These are phyloP conservation scores for Penicillium canescens DNA, from an alignment of 495 filamentous ascomycete genomes.

Conservation along the genomic window DNA sequence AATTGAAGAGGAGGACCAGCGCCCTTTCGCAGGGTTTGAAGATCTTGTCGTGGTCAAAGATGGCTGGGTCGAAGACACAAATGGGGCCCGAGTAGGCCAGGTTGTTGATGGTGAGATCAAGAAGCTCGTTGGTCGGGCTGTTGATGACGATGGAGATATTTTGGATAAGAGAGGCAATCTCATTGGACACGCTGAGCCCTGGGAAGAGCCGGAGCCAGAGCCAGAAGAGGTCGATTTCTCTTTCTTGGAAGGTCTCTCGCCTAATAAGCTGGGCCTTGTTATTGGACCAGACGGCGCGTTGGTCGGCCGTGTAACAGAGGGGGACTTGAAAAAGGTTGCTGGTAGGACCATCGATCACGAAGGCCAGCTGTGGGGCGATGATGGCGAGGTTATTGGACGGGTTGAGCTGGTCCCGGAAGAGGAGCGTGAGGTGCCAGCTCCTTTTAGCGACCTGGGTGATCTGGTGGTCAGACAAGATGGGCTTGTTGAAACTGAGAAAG, in stretches of 20 bases:
- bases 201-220: constrained; percentile 35
- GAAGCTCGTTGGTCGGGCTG: constrained; percentile 60
- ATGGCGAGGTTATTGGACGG: constrained; percentile 69
- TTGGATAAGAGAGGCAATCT: constrained; percentile 62
- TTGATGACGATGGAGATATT: constrained; percentile 67
- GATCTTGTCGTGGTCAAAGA: constrained; percentile 59
- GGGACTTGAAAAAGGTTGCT: constrained; percentile 64
- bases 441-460: constrained; percentile 73
- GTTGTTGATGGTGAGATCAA: constrained; percentile 62
- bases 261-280: constrained; percentile 82
- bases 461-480: constrained; percentile 69
- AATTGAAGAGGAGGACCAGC: constrained; percentile 61
- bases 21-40: constrained; percentile 65
- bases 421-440: constrained; percentile 69
- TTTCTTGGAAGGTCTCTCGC: constrained; percentile 60
- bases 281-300: constrained; percentile 68
- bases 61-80: constrained; percentile 60
- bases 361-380: constrained; percentile 65
- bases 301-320: constrained; percentile 68
- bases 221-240: constrained; percentile 60
- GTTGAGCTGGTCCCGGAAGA: constrained; percentile 71
- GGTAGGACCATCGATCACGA: constrained; percentile 68
- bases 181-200: constrained; percentile 58
- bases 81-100: constrained; percentile 57
- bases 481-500: constrained; percentile 67